A percentile compares a stretch with the other conserved stretches of the same genome.
phyloP scores from a whole-genome alignment of 345 rosid genomes.

The Pseudoturritis turrita region DNA sequence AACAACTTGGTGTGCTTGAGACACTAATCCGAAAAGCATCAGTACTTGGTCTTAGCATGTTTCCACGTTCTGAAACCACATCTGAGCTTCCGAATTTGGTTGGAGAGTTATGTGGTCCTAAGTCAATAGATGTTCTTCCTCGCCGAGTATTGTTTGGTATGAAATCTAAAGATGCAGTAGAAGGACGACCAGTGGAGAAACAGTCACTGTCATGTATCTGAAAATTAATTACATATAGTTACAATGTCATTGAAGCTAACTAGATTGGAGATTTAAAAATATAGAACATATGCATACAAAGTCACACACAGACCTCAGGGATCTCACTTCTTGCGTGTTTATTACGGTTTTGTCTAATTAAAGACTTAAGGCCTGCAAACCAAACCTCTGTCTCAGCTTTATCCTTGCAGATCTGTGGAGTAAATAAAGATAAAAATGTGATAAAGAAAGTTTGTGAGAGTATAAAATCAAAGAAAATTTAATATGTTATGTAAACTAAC shows the following conservation, averaged over 20 bases:
- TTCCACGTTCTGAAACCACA: constrained; percentile 78
- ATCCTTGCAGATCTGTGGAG: constrained; percentile 89
- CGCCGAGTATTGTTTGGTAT: constrained; percentile 44
- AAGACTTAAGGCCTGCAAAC: constrained; percentile 73
- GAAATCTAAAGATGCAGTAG: constrained; percentile 50
- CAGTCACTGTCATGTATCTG: constrained; percentile 58
- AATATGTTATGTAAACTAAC: constrained; percentile 40
- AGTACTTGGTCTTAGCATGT: constrained; percentile 77
- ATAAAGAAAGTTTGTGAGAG: background rate
- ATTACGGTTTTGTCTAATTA: constrained; percentile 46
- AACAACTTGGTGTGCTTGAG: constrained; percentile 93
- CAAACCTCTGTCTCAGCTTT: constrained; percentile 89
- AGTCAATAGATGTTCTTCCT: constrained; percentile 62
- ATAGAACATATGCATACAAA: no score
- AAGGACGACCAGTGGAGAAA: constrained; percentile 43
- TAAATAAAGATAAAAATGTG: constrained; percentile 10
- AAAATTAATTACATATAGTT: constrained; percentile 14
- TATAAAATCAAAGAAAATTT: background rate
- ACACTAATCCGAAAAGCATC: constrained; percentile 94
- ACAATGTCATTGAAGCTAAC: background rate
- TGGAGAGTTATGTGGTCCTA: constrained; percentile 39
- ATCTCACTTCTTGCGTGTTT: constrained; percentile 63
- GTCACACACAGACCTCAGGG: constrained; percentile 55
- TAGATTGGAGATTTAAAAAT: no score
- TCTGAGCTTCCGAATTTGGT: constrained; percentile 51